Base-by-base conservation (phyloP, 768 basidiomycete genomes). In the Crucibulum laeve region DNA sequence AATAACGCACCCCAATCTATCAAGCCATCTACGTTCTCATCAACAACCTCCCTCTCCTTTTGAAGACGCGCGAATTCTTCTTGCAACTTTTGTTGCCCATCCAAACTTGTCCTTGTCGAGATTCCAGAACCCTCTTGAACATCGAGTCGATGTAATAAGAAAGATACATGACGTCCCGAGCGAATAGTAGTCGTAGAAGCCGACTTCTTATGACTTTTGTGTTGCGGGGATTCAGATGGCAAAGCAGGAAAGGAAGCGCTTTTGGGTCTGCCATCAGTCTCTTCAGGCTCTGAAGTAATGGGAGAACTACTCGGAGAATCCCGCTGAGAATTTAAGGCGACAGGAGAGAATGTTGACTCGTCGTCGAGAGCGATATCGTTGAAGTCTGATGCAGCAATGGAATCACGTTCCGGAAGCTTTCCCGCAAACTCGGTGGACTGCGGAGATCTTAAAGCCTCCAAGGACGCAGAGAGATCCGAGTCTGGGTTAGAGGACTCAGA, bases 1-100 rank as follows among this genome's bases (percentile, higher is more conserved):
- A 25, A 28, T 43, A 25, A 68, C 74, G 45, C 54, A 89, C 89
- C 82, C 90, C 88, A 91, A 54, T 91, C 87, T 53, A 90, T 84
- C 39, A 62, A 59, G 25, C 57, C 68, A 41, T 71, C 71, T n/a
- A 60, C 64, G 18, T 52, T 55, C 15, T 54, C 56, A 51, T 63
- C 69, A 55, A 60, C 62, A 15, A 65, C 59, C 49, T 74, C 70
- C 28, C 68, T 71, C 53, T 82, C 74, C 40, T 70, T 75, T 36
- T 84, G 86, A 32, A 82, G 68, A 26, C 81, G 76, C 40, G 76
- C 71, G 51, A 91, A 90, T 49, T 87, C 87, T 54, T 87, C 82
- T 51, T 87, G 87, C 30, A 91, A 63, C 53, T 80, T 84, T 40
- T 80, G 73, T 52, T 82, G 78, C 2, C 82, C 85, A 46, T 84